These are phyloP conservation scores for Fomitopsis schrenkii DNA, from an alignment of 1,284 basidiomycete genomes.

Conservation along the genomic window DNA sequence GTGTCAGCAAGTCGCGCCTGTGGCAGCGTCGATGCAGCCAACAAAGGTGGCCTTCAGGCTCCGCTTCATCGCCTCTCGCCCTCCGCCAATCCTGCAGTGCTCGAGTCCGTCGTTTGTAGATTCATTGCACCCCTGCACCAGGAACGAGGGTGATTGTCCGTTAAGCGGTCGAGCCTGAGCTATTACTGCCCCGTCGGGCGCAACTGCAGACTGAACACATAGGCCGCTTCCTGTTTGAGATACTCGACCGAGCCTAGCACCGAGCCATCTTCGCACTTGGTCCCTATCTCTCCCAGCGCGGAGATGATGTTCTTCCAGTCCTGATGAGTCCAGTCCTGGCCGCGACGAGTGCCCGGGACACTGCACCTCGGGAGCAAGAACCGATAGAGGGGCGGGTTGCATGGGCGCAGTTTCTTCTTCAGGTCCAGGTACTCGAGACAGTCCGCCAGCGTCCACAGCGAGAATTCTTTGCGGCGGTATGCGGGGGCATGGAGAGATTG, in stretches of 20 bases:
- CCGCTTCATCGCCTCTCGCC: background rate
- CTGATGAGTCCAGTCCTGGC: conserved; percentile 64
- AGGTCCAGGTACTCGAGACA: conserved; percentile 52
- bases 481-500: conserved; percentile 56
- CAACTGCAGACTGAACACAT: conserved; percentile 45
- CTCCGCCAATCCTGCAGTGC: background rate
- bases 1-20: background rate
- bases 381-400: conserved; percentile 39
- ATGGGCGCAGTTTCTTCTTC: conserved; percentile 24
- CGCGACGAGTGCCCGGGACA: conserved; percentile 46
- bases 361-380: conserved; percentile 50
- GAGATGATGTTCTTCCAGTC: conserved; percentile 57
- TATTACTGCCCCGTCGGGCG: conserved; percentile 36
- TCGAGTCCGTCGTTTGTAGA: background rate
- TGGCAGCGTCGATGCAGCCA: background rate
- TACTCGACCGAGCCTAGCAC: conserved; percentile 46
- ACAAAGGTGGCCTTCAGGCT: background rate
- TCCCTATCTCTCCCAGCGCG: conserved; percentile 44
- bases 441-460: conserved; percentile 49
- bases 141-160: background rate
- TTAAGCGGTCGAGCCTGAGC: background rate
- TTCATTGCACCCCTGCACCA: background rate
- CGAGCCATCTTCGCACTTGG: conserved; percentile 45
- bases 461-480: conserved; percentile 36
- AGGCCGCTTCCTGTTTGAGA: conserved; percentile 43